Evolutionary conservation across 1,284 basidiomycete genomes (phyloP), one percentile per base, ranked within the genome.

Genomic region (Cystobasidiaceae sp.): DNA sequence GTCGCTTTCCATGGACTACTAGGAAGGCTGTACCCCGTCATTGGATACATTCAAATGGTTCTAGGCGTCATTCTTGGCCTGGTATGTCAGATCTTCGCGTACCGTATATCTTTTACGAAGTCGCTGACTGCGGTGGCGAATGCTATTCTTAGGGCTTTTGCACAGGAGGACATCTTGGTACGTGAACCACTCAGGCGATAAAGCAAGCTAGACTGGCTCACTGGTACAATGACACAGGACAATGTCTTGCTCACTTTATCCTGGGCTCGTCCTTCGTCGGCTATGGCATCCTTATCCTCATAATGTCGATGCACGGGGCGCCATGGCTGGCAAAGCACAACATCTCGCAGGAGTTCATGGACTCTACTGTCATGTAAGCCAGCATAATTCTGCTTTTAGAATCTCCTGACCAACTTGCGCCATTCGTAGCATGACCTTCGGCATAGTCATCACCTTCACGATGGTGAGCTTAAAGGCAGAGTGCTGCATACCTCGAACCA

Each of bases 391-490:
- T 46, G 48, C 34, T 58, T 65, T 52, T 52, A 65, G 58, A 58
- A 21, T 27, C 37, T 37, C 56, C 58, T 67, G 32, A 59, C 17
- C 66, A 30, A 48, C 21, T 51, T 33, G 9, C 37, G 56, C 17
- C 11, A 30, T 32, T 8, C 25, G 9, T 21, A 56, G 54, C 4
- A 41, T 54, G 50, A 55, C 61, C 6, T 71, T 68, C 58, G 77
- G 81, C 6, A 79, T 80, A 56, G 86, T 97, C 65, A 97, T 97
- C 73, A 93, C 93, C 0, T 96, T 97, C 74, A 96, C 93, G 1
- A 90, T 94, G 74, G 65, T 67, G 15, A 43, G 65, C 13, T n/a
- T n/a, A n/a, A n/a, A n/a, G n/a, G n/a, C n/a, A n/a, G n/a, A n/a
- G n/a, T n/a, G n/a, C n/a, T n/a, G n/a, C n/a, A n/a, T n/a, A n/a